A percentile compares a stretch with the other conserved stretches of the same genome.
Evolutionary conservation across 129 eudicot genomes (phyloP).

Genomic region (Artemisia argyi): DNA sequence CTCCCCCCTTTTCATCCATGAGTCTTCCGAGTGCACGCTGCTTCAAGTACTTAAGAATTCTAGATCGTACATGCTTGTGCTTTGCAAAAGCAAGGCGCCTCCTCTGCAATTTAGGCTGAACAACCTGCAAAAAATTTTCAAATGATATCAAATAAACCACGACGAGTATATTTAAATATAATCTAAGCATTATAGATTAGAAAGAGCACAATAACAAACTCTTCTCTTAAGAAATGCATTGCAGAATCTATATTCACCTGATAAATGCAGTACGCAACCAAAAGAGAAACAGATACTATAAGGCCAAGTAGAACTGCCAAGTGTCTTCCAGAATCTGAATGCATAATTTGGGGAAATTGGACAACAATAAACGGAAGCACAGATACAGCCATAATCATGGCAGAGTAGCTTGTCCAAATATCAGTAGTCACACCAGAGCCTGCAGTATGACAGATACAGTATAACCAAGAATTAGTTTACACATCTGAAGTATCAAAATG

Average conservation of each 20-base stretch:
- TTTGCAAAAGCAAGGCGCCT: constrained; percentile 72
- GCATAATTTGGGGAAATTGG: constrained; percentile 70
- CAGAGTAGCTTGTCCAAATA: constrained; percentile 90
- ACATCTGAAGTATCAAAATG: neutral
- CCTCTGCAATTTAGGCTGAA: constrained; percentile 75
- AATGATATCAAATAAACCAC: neutral
- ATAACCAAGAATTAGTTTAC: constrained; percentile 14
- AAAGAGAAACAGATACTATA: constrained; percentile 54
- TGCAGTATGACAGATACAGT: constrained; percentile 36
- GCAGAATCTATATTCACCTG: constrained; percentile 54
- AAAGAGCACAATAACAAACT: constrained; percentile 7
- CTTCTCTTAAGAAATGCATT: constrained; percentile 6
- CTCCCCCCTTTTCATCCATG: constrained; percentile 47
- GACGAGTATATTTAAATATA: neutral
- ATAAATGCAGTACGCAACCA: constrained; percentile 70
- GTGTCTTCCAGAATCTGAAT: constrained; percentile 75
- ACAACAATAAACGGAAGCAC: constrained; percentile 77
- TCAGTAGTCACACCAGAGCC: constrained; percentile 88
- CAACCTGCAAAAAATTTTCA: constrained; percentile 44
- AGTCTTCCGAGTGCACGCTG: constrained; percentile 64
- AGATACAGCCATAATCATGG: constrained; percentile 76
- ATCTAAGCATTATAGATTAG: neutral
- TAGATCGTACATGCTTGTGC: constrained; percentile 73
- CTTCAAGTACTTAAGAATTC: constrained; percentile 53
- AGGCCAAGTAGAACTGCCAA: constrained; percentile 70